Base-by-base conservation (phyloP, 2,329 filamentous ascomycete species). In the Chalaropsis ovoidea region DNA sequence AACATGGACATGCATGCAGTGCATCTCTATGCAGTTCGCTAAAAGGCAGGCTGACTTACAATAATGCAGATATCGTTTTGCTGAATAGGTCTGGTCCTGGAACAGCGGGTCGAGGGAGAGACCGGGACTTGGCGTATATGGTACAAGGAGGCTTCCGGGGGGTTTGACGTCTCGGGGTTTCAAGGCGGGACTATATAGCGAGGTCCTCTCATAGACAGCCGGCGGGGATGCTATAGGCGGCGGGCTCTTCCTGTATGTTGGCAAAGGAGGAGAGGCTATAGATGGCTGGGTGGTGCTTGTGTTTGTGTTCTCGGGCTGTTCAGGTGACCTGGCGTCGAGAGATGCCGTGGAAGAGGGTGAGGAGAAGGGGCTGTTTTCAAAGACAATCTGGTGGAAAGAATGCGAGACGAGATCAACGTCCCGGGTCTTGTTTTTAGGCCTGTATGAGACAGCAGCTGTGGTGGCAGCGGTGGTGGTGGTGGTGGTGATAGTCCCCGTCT, bases 21-120 rank as follows among this genome's bases (percentile, higher is more conserved):
- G 52, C 31, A 56, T 31, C n/a, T 56, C 11, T 31, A 22, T 27
- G 17, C 13, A 35, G 11, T 31, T 31, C 35, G 22, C 11, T 39
- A 27, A 27, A 47, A 41, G 6, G 2, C n/a, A 56, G 39, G 61
- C 19, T 24, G 10, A 74, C 78, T 71, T 71, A 82, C 80, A 82
- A 67, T 82, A 79, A 45, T 76, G 74, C 52, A 82, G 72, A 70
- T 82, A 82, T 68, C 75, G 74, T 67, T 79, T 73, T 35, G 77
- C 77, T 54, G 74, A 74, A 22, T 69, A 72, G 68, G 78, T 77
- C 54, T 85, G 76, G 69, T 82, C 79, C 69, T 82, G 79, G 66
- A 84, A 76, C 58, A 84, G 69, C 13, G 82, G 82, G 70, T 85
- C 82, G 13, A 64, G 62, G 58, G 62, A 64, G 31, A 15, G 19